phyloP scores from a whole-genome alignment of 2,329 filamentous ascomycete species.

The Elsinoe batatas region DNA sequence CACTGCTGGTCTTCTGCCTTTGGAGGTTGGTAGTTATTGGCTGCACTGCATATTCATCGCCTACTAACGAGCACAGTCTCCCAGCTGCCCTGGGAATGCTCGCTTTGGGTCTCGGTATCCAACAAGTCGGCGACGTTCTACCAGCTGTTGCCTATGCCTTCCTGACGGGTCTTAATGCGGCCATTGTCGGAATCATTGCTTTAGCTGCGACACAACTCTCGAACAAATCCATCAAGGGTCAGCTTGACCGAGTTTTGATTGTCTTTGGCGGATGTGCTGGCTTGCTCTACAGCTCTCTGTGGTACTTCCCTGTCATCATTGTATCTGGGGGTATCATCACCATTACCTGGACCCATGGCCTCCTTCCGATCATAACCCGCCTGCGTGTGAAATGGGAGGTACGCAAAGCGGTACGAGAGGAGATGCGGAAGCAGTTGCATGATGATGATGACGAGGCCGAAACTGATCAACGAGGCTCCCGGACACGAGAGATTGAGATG shows the following conservation, averaged over 20 bases:
- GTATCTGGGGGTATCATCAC: constrained; percentile 44
- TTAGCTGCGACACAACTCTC: constrained; percentile 57
- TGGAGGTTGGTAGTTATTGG: constrained; percentile 44
- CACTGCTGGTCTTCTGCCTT: constrained; percentile 50
- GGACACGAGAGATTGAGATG: not conserved
- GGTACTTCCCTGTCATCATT: constrained; percentile 65
- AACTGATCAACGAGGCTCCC: too few species aligned
- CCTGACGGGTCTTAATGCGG: constrained; percentile 60
- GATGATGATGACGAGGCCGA: not conserved
- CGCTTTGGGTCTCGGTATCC: constrained; percentile 54
- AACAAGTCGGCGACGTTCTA: constrained; percentile 48
- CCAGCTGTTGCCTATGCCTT: constrained; percentile 57
- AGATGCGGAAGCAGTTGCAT: not conserved
- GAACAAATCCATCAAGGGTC: constrained; percentile 57
- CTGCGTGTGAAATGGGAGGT: not conserved
- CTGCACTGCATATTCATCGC: not conserved
- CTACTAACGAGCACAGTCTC: constrained; percentile 25
- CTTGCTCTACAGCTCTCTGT: constrained; percentile 60
- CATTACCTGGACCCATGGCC: constrained; percentile 43
- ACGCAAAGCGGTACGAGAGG: not conserved
- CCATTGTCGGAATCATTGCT: constrained; percentile 62
- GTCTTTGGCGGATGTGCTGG: constrained; percentile 54
- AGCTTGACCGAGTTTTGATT: constrained; percentile 52
- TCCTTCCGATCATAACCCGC: not conserved
- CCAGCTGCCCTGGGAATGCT: constrained; percentile 65